phyloP scores from a whole-genome alignment of 202 grass and related monocot genomes.

The Zizania palustris region DNA sequence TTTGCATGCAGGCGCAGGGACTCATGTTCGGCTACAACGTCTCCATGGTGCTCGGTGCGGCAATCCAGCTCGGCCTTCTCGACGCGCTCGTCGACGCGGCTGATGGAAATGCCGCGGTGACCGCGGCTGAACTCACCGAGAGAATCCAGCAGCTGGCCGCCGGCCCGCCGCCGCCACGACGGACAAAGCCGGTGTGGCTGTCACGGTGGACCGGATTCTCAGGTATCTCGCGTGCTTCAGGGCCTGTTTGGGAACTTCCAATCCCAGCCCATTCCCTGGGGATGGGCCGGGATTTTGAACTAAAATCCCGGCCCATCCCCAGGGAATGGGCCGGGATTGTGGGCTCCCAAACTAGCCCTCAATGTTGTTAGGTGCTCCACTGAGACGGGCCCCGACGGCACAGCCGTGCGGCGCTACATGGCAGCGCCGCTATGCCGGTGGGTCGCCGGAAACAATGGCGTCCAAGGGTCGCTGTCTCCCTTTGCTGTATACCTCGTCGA shows the following conservation, averaged over 20 bases:
- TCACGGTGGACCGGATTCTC: conserved; percentile 56
- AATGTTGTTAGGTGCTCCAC: conserved; percentile 43
- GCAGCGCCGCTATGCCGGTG: conserved; percentile 49
- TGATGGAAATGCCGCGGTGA: not conserved
- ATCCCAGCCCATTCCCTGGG: no score
- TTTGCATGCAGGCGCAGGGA: conserved; percentile 50
- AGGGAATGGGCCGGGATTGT: no score
- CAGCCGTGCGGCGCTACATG: conserved; percentile 12
- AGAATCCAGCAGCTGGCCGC: not conserved
- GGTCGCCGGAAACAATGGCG: conserved; percentile 50
- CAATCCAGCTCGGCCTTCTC: conserved; percentile 55
- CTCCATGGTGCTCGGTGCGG: conserved; percentile 54
- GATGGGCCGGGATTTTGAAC: no score
- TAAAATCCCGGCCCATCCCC: no score
- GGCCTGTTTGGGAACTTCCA: no score
- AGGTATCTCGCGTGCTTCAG: conserved; percentile 49
- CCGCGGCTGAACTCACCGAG: conserved; percentile 20
- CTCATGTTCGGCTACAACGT: conserved; percentile 51
- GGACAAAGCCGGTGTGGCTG: conserved; percentile 26
- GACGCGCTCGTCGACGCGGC: conserved; percentile 41
- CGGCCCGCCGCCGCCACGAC: not conserved
- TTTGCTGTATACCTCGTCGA: conserved; percentile 49
- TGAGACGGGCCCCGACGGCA: conserved; percentile 10
- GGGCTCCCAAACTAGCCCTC: no score
- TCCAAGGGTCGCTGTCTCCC: conserved; percentile 39